Evolutionary conservation across 768 basidiomycete species (phyloP).

Genomic region (Coprinopsis strossmayeri): DNA sequence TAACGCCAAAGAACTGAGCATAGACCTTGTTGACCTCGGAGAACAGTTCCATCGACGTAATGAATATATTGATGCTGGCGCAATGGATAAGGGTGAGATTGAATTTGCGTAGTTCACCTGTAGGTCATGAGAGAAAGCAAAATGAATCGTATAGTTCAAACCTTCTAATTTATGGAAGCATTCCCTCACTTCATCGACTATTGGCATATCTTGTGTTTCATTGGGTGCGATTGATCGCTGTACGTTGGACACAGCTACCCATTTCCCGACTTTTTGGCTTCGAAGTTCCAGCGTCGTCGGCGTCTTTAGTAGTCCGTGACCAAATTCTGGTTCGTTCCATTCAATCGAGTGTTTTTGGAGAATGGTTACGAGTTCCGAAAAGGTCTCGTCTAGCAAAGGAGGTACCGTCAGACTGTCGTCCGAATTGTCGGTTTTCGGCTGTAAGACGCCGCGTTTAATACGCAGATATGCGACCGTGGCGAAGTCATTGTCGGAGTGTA

Average conservation of each 20-base stretch:
- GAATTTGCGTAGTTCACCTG: constrained; percentile 48
- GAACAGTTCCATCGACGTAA: constrained; percentile 61
- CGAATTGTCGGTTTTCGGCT: constrained; percentile 35
- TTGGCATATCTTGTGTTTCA: constrained; percentile 22
- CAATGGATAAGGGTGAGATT: constrained; percentile 51
- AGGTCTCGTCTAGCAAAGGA: constrained; percentile 44
- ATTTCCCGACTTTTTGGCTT: constrained; percentile 39
- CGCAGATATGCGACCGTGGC: constrained; percentile 90
- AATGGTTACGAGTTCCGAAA: constrained; percentile 20
- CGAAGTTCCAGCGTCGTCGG: constrained; percentile 1
- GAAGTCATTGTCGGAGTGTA: constrained; percentile 76
- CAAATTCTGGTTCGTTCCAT: background rate
- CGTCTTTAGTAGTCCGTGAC: background rate
- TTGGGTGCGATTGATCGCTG: constrained; percentile 18
- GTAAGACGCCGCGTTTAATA: constrained; percentile 62
- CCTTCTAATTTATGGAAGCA: constrained; percentile 67
- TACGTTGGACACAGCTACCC: constrained; percentile 66
- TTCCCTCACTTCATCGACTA: constrained; percentile 65
- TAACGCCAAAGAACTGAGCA: constrained; percentile 75
- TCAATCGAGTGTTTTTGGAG: background rate
- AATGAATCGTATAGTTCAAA: constrained; percentile 22
- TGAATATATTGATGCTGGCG: constrained; percentile 50
- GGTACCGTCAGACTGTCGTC: constrained; percentile 32
- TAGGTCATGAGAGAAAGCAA: background rate
- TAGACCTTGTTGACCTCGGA: constrained; percentile 73